Evolutionary conservation across 345 rosid species (phyloP).

Genomic region (Eucalyptus rudis): DNA sequence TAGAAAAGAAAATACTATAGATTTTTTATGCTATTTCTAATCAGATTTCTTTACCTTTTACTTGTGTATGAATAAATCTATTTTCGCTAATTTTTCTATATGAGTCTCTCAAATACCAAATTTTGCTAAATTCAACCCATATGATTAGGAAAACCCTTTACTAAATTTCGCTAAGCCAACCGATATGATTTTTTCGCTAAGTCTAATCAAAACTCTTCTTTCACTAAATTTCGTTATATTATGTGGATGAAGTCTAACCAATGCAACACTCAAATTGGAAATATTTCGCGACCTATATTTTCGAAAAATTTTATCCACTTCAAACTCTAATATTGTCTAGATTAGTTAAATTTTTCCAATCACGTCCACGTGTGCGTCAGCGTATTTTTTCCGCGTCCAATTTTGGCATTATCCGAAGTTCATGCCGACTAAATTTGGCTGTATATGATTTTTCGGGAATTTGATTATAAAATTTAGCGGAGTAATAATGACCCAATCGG

Average conservation of each 20-base stretch:
- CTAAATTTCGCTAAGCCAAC: too few relatives aligned
- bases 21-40: not conserved
- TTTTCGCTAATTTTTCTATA: not conserved
- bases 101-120: not conserved
- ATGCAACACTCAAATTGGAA: not conserved
- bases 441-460: not conserved
- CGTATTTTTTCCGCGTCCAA: not conserved
- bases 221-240: not conserved
- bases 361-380: accelerated
- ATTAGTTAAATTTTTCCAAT: not conserved
- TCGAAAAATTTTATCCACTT: not conserved
- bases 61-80: not conserved
- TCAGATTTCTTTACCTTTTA: not conserved
- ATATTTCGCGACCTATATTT: not conserved
- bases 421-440: not conserved
- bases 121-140: not conserved
- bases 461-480: not conserved
- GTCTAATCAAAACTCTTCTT: too few relatives aligned
- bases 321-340: not conserved
- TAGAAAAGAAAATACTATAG: too few relatives aligned
- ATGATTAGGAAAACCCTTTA: too few relatives aligned
- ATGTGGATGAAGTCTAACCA: not conserved
- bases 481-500: not conserved
- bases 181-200: too few relatives aligned
- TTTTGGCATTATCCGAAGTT: not conserved